Percentiles rank a stretch among this genome's conserved stretches.
These are phyloP conservation scores for Phaeotremella fagi DNA, from an alignment of 768 basidiomycete species.

Conservation along the genomic window DNA sequence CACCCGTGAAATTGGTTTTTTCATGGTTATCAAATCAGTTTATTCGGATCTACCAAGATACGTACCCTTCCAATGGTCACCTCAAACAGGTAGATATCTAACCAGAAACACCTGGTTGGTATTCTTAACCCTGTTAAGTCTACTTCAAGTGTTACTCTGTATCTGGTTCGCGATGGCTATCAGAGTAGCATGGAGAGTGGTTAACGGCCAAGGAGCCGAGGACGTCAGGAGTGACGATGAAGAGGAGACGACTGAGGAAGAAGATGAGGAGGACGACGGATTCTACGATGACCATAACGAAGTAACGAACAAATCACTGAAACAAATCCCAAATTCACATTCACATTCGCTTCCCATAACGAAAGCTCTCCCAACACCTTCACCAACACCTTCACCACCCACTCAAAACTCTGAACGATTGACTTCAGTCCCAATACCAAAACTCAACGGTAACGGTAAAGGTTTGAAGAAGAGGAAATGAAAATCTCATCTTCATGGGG, in stretches of 20 bases:
- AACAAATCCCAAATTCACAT: background rate
- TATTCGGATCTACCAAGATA: conserved; percentile 55
- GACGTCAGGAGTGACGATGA: conserved; percentile 72
- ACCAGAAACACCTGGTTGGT: conserved; percentile 51
- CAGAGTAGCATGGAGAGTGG: conserved; percentile 73
- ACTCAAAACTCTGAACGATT: background rate
- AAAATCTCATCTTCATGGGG: too few species aligned
- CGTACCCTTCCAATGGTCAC: conserved; percentile 60
- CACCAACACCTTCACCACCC: background rate
- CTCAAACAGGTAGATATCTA: conserved; percentile 58
- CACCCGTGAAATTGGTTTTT: conserved; percentile 80
- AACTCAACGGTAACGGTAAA: background rate
- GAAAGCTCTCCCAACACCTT: background rate
- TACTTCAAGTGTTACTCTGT: conserved; percentile 54
- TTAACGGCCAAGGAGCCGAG: conserved; percentile 68
- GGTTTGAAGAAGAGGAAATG: background rate
- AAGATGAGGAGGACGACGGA: conserved; percentile 9
- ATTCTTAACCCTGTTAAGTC: conserved; percentile 52
- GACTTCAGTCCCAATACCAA: background rate
- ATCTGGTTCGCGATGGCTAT: conserved; percentile 86
- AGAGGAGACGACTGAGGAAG: conserved; percentile 16
- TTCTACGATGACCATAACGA: background rate
- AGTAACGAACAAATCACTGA: background rate
- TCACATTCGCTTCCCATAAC: background rate
- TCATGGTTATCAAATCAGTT: conserved; percentile 62